Conservation (phyloP, 2,329 filamentous ascomycete genomes). For the Aspergillus transmontanensis region DNA sequence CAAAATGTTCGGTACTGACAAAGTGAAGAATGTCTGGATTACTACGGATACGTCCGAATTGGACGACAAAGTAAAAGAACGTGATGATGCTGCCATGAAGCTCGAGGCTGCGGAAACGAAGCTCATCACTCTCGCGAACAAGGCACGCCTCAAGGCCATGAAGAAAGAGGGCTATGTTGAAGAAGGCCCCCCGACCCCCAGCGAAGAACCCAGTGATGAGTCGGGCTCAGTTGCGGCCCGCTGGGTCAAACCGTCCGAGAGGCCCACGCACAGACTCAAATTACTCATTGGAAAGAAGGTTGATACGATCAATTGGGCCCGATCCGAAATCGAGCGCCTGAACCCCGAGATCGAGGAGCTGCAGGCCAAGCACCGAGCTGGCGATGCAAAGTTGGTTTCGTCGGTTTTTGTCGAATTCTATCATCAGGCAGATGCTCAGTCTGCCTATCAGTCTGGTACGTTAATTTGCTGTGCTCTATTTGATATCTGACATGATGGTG, state of each 20-base stretch:
- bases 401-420: conserved; percentile 91
- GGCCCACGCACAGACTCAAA: conserved; percentile 75
- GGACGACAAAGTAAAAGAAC: conserved; percentile 77
- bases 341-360: conserved; percentile 70
- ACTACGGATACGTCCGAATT: conserved; percentile 75
- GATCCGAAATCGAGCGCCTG: conserved; percentile 73
- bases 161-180: conserved; percentile 58
- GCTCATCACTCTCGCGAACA: conserved; percentile 78
- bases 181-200: conserved; percentile 33
- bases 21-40: conserved; percentile 84
- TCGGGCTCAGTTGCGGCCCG: conserved; percentile 71
- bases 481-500: background rate
- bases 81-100: conserved; percentile 76
- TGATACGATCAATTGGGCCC: conserved; percentile 90
- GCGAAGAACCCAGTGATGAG: conserved; percentile 63
- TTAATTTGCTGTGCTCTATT: background rate
- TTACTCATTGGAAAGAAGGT: conserved; percentile 81
- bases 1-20: conserved; percentile 74
- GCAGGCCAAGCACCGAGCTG: conserved; percentile 67
- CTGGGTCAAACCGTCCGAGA: conserved; percentile 72
- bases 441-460: conserved; percentile 71
- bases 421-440: conserved; percentile 79
- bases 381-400: conserved; percentile 67
- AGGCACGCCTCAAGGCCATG: conserved; percentile 66
- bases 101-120: conserved; percentile 86